Evolutionary conservation across 2,329 filamentous ascomycete species (phyloP), one percentile per base, ranked within the genome.

Genomic region (Paradendryphiella salina): DNA sequence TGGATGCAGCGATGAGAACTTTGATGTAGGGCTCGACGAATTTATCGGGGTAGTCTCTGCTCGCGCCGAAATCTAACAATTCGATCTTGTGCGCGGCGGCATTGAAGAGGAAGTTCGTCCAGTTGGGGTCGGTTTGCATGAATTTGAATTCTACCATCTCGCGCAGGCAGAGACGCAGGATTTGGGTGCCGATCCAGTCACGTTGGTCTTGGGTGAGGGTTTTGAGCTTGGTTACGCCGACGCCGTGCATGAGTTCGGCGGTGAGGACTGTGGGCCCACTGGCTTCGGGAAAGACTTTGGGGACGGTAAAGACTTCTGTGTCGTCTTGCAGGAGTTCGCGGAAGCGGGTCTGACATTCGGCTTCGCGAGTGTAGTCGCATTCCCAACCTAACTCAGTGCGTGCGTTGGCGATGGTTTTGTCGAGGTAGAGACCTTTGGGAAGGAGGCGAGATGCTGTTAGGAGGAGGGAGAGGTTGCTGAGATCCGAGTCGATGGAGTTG

Each of bases 101-200:
- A 64, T 97, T 94, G 79, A 90, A 99, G 15, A 97, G 80, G 73
- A 99, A 99, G 75, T 99, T 99, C 28, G 93, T 97, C 94, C 94
- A 99, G 79, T 99, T 99, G 33, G 94, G 94, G 70, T 99, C 94
- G 4, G 94, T 99, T 76, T 99, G 94, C 94, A 99, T 99, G 77
- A 96, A 97, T 54, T 82, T 86, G 82, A 96, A 97, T 74, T 96
- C 90, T 58, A 87, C 87, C 63, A 97, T 93, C 76, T 97, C 94
- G 51, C 92, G 87, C 32, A 97, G 82, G 70, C 91, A 97, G 9
- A 99, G 85, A 3, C 91, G 88, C 44, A 97, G 82, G 59, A 97
- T 89, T 66, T 97, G 89, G 0, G 90, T 94, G 45, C 94, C 94
- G 66, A 99, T 96, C 90, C 92, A 96, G 77, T 99, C 91, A 53